Evolutionary conservation across 257 asterid species (phyloP), one percentile per base, ranked within the genome.

Genomic region (Solanum pinnatisectum): DNA sequence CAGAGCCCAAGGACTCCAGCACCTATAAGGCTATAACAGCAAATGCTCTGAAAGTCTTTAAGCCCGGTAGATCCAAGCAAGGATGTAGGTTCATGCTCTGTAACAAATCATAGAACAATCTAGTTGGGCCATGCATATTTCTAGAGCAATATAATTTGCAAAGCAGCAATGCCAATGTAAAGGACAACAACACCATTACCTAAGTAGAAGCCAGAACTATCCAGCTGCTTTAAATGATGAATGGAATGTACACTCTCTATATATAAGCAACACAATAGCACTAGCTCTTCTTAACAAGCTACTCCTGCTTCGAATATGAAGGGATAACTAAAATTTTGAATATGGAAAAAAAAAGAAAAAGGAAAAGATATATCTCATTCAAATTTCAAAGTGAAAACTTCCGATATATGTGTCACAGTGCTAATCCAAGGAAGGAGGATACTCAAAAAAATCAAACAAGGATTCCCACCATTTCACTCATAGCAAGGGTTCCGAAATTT

Each of bases 1-100:
- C 90, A 15, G 76, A 94, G 87, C 83, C 94, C 93, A 11, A 92
- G 83, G 72, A 92, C 90, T 84, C 92, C 93, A 81, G 94, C 95
- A 83, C 97, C 93, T 56, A 92, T 52, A 87, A 56, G 65, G n/a
- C n/a, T 56, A 56, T 56, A 46, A 92, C 90, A 63, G 93, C 90
- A 84, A 93, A 86, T 81, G 88, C 82, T 76, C 86, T 91, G 49
- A 92, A 76, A 46, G 92, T 90, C 39, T 91, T 89, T 30, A 88
- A 72, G 74, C 90, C 90, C 89, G 37, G 83, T 59, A 87, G 90
- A 90, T 22, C 87, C 78, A 73, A 77, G 16, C 87, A 87, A 91
- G 56, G 35, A 15, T 78, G 13, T 35, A 74, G 42, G 30, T 74
- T 14, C 63, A 78, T 4, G 65, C 39, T 25, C 8, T 25, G 39